A percentile compares a stretch with the other conserved stretches of the same genome.
These are phyloP conservation scores for Capniomyces stellatus DNA, from an alignment of 371 early-diverging fungal genomes.

Conservation along the genomic window DNA sequence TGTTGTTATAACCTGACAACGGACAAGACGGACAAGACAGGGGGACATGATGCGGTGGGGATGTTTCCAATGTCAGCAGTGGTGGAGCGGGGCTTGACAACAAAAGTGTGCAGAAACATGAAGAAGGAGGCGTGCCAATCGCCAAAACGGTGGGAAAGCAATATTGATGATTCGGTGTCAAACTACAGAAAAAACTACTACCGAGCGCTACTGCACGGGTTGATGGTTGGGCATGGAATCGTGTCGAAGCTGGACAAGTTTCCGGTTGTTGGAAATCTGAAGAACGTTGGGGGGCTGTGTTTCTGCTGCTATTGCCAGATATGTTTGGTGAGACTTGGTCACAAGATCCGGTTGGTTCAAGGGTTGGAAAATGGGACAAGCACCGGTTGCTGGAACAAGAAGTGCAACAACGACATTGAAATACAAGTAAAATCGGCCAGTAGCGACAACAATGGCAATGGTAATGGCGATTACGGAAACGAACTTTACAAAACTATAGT, in stretches of 20 bases:
- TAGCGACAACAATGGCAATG: no score
- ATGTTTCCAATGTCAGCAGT: slow-evolving; percentile 46
- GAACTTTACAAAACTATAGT: no score
- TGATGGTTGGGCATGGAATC: slow-evolving; percentile 31
- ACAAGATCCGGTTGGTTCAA: no score
- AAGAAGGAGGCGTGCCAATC: slow-evolving; percentile 73
- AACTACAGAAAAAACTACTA: slow-evolving; percentile 51
- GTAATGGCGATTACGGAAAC: no score
- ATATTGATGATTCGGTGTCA: slow-evolving; percentile 32
- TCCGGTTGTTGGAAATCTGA: slow-evolving; percentile 40
- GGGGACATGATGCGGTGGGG: slow-evolving; percentile 25
- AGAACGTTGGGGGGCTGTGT: slow-evolving; percentile 32
- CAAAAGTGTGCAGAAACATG: slow-evolving; percentile 43
- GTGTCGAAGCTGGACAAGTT: slow-evolving; percentile 29
- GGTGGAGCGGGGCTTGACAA: no score
- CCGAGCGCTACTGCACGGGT: slow-evolving; percentile 52
- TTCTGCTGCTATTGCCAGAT: slow-evolving; percentile 3
- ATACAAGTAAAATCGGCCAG: no score
- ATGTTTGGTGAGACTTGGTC: no score
- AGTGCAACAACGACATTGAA: no score
- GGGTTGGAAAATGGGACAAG: no score
- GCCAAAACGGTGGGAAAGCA: slow-evolving; percentile 49
- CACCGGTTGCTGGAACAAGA: no score
- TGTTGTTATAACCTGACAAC: slow-evolving; percentile 72
- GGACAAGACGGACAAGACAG: slow-evolving; percentile 14